Conservation (phyloP, 768 basidiomycete species). For the Russula vinacea region DNA sequence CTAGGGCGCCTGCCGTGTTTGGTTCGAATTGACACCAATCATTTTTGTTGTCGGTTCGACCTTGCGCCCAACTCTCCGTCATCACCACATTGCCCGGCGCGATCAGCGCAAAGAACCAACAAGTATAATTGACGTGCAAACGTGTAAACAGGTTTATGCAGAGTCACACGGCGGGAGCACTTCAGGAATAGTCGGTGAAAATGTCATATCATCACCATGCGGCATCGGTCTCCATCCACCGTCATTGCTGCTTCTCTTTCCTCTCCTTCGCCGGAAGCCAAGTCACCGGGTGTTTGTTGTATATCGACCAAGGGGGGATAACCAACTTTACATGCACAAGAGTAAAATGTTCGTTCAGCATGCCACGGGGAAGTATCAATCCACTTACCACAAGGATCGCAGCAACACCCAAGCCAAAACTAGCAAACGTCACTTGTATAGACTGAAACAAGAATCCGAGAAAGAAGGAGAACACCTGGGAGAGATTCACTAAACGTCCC, state of each 20-base stretch:
- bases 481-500: background rate
- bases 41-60: background rate
- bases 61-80: background rate
- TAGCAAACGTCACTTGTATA: slow-evolving; percentile 49
- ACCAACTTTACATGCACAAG: slow-evolving; percentile 43
- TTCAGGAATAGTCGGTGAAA: too few relatives aligned
- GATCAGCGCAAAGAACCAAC: background rate
- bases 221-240: background rate
- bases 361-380: slow-evolving; percentile 21
- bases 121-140: background rate
- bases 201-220: too few relatives aligned
- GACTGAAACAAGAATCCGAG: slow-evolving; percentile 57
- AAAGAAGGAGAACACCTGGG: slow-evolving; percentile 53
- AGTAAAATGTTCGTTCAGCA: slow-evolving; percentile 1
- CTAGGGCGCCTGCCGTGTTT: background rate
- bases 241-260: slow-evolving; percentile 35
- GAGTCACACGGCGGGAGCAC: background rate
- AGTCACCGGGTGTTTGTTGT: slow-evolving; percentile 56
- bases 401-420: slow-evolving; percentile 41
- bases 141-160: too few relatives aligned
- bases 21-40: background rate
- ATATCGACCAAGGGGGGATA: slow-evolving; percentile 69
- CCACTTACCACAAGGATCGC: slow-evolving; percentile 25
- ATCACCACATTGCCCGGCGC: background rate
- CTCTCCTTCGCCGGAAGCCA: slow-evolving; percentile 47